Conservation (phyloP, 805 yeast species). For the Metschnikowia similis region DNA sequence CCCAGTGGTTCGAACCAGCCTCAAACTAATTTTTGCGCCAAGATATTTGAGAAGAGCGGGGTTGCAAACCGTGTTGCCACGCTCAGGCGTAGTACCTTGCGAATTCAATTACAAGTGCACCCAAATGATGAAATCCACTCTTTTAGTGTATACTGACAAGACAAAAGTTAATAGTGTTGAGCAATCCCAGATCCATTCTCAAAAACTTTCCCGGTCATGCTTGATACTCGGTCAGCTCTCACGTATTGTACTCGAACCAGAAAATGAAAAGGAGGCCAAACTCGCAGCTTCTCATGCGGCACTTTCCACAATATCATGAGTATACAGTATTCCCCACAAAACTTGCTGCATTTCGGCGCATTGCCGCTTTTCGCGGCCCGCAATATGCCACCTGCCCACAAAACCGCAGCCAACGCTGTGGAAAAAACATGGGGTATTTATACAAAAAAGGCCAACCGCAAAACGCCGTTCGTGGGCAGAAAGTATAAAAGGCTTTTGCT, state of each 20-base stretch:
- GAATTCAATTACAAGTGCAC: not conserved
- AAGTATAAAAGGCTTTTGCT: not conserved
- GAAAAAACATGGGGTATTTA: slow-evolving; percentile 4
- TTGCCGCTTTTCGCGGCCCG: not conserved
- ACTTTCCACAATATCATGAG: not conserved
- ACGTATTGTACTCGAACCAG: not conserved
- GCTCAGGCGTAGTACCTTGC: not conserved
- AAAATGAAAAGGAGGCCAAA: not conserved
- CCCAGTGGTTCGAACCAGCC: not conserved
- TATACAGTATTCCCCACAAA: slow-evolving; percentile 4
- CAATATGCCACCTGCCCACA: not conserved
- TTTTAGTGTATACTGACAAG: no score
- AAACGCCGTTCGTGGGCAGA: slow-evolving; percentile 6
- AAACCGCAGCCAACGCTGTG: not conserved
- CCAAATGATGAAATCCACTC: not conserved
- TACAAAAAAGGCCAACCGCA: not conserved
- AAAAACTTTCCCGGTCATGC: not conserved
- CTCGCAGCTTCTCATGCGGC: slow-evolving; percentile 3
- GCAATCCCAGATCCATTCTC: not conserved
- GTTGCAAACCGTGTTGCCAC: not conserved
- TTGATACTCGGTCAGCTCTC: not conserved
- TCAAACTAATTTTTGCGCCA: not conserved
- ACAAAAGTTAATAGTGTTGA: not conserved
- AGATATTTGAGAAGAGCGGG: not conserved
- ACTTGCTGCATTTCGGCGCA: not conserved